Conservation (phyloP, 2,329 filamentous ascomycete genomes). For the Gaeumannomyces tritici region DNA sequence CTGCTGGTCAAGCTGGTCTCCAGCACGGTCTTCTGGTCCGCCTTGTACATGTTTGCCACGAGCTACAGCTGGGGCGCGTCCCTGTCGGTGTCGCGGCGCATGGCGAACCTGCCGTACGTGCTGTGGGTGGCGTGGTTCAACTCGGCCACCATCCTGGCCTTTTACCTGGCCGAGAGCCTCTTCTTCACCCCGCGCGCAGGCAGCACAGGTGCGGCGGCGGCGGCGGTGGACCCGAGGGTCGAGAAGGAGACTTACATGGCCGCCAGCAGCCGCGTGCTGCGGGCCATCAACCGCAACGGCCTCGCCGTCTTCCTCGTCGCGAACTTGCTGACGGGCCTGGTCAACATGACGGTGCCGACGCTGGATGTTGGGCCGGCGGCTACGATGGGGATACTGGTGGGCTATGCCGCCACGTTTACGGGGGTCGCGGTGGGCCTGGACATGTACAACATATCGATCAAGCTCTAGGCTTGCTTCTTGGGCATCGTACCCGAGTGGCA, state of each 20-base stretch:
- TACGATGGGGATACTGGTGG: slow-evolving; percentile 66
- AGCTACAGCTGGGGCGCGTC: slow-evolving; percentile 61
- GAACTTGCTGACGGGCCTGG: slow-evolving; percentile 78
- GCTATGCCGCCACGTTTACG: slow-evolving; percentile 61
- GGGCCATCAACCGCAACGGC: slow-evolving; percentile 82
- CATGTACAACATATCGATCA: slow-evolving; percentile 57
- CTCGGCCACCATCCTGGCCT: slow-evolving; percentile 67
- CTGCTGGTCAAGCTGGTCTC: slow-evolving; percentile 54
- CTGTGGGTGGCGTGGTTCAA: slow-evolving; percentile 93
- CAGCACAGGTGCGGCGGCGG: neutral
- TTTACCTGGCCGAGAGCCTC: slow-evolving; percentile 66
- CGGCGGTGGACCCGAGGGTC: slow-evolving; percentile 27
- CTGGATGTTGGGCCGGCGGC: slow-evolving; percentile 54
- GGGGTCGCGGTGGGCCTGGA: slow-evolving; percentile 60
- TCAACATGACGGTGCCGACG: slow-evolving; percentile 82
- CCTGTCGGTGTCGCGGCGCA: slow-evolving; percentile 71
- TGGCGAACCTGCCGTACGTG: slow-evolving; percentile 90
- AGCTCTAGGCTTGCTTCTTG: slow-evolving; percentile 38
- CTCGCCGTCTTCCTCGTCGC: slow-evolving; percentile 77
- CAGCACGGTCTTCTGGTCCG: slow-evolving; percentile 59
- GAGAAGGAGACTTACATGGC: slow-evolving; percentile 56
- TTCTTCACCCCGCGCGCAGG: slow-evolving; percentile 56
- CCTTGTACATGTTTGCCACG: slow-evolving; percentile 61
- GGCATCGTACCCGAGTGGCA: no score
- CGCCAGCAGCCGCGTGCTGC: slow-evolving; percentile 73